Base-by-base conservation (phyloP, 2,329 filamentous ascomycete species). In the Neonectria sp. region DNA sequence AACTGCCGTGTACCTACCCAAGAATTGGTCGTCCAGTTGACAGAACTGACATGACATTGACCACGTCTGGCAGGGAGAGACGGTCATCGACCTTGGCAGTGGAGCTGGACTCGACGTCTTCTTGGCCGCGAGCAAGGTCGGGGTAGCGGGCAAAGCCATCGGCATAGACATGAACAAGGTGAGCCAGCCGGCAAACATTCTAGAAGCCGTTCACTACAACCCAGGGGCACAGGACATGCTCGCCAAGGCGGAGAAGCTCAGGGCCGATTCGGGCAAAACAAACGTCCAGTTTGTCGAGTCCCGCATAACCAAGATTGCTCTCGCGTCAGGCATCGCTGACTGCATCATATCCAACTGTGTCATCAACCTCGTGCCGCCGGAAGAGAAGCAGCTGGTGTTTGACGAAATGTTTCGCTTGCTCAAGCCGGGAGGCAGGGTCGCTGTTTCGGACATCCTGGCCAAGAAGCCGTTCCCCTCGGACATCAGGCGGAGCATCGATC, bases 261-360 rank as follows among this genome's bases (percentile, higher is more conserved):
- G 81, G n/a, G 64, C 74, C 12, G 80, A 82, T 21, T 75, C 79
- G 0, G 70, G 76, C 1, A 77, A 78, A 5, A 66, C 71, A 5
- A 90, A 90, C 70, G 81, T 85, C 3, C 73, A 79, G 17, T 90
- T 91, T 64, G 71, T 90, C 65, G 77, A 88, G 65, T 79, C 82
- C 2, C 74, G 73, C 21, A 90, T 91, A 72, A 89, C 86, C 12
- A 46, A 60, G 7, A 60, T 60, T 24, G 25, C 57, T 40, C 57
- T 60, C 46, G 46, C 49, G 51, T 60, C 46, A 12, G 46, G 46
- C 27, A 60, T 60, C 37, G 60, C 60, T 13, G 83, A 90, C 76
- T 86, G 86, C 71, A 84, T 92, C 63, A 89, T 91, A 69, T 88
- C 85, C 68, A 92, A 92, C 78, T 92, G 89, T 66, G 88, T 90